Base-by-base conservation (phyloP, 371 early-diverging fungal species). In the Phascolomyces articulosus region DNA sequence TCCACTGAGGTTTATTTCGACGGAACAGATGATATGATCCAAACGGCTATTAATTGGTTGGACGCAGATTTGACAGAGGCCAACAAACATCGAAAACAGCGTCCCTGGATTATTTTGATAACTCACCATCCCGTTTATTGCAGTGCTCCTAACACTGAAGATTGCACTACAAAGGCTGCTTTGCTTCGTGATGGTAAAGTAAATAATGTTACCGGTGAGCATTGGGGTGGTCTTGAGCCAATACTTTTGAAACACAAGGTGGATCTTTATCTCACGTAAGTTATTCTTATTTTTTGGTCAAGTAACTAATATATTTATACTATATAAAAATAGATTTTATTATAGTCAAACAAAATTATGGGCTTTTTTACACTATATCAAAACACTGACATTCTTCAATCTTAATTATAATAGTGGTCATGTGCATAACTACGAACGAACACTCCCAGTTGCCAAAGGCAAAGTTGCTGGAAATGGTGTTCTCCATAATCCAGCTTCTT, bases 51-150 rank as follows among this genome's bases (percentile, higher is more conserved):
- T 7, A 69, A 82, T 44, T 82, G 82, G 82, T 34, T 82, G 2
- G 74, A 79, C 18, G 58, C 58, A 8, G 82, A 82, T 58, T 58
- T 82, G 6, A 27, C 31, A 16, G 38, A 75, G 40, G 79, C 79
- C 11, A 77, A 79, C 28, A 62, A 69, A 13, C 64, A 77, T n/a
- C 71, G 82, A 21, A 34, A 63, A 3, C 26, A 67, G 40, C 61
- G 77, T 18, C 82, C 82, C 18, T 82, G 79, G 79, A 72, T 82
- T 53, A 69, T 82, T 13, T 62, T 82, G 27, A 49, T 75, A 16
- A 74, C 75, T 2, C 82, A 82, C 53, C 75, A 73, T 58, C 80
- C 80, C 8, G 48, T 74, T 21, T 69, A 75, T 40, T 81, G 78
- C 41, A 74, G 75, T 28, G 62, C 67, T 20, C 18, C 21, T 40